phyloP scores from a whole-genome alignment of 2,329 filamentous ascomycete genomes.

The Helminthosporium solani region DNA sequence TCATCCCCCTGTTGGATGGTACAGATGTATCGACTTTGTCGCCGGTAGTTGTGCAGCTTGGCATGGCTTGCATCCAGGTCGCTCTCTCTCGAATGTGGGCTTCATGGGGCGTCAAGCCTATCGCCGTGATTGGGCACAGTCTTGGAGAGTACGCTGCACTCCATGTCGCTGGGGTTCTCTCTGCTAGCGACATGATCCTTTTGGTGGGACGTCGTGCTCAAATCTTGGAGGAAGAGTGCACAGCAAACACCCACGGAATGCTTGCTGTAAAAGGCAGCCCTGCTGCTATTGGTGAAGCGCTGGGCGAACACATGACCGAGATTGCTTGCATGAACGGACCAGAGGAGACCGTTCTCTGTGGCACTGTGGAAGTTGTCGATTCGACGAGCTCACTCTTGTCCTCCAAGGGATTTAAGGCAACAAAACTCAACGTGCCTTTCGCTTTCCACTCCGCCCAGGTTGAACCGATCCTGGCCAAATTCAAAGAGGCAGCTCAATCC shows the following conservation, averaged over 20 bases:
- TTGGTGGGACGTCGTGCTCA: constrained; percentile 69
- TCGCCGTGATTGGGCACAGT: constrained; percentile 58
- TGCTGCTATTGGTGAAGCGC: constrained; percentile 55
- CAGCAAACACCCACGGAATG: constrained; percentile 66
- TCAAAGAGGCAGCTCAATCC: constrained; percentile 55
- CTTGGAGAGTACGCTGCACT: constrained; percentile 74
- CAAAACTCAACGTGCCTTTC: constrained; percentile 64
- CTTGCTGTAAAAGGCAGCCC: constrained; percentile 57
- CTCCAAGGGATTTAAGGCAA: constrained; percentile 59
- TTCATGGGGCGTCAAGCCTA: constrained; percentile 56
- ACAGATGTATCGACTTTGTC: constrained; percentile 52
- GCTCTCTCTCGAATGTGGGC: constrained; percentile 56
- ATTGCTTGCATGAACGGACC: constrained; percentile 76
- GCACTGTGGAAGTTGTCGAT: constrained; percentile 60
- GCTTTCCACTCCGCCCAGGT: constrained; percentile 68
- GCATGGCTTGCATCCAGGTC: constrained; percentile 56
- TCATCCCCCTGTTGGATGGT: constrained; percentile 52
- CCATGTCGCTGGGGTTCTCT: constrained; percentile 68
- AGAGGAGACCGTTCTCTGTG: constrained; percentile 72
- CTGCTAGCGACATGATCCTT: constrained; percentile 69
- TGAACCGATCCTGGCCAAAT: constrained; percentile 62
- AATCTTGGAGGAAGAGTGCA: constrained; percentile 65
- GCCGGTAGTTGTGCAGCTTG: constrained; percentile 55
- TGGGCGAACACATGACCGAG: constrained; percentile 53
- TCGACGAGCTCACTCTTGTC: constrained; percentile 53